These are phyloP conservation scores for Backusella westeae DNA, from an alignment of 192 early-diverging fungal species.

Conservation along the genomic window DNA sequence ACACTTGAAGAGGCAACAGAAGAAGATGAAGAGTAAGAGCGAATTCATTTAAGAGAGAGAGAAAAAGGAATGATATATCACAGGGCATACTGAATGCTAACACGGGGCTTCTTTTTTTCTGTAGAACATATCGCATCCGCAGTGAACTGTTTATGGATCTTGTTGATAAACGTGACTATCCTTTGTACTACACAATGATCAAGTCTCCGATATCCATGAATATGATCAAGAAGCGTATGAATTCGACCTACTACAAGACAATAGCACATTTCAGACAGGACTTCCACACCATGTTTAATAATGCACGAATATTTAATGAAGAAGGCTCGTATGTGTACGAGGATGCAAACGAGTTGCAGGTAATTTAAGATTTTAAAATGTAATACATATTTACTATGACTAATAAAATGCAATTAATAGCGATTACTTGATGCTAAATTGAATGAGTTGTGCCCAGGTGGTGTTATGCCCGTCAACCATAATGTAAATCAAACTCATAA, in stretches of 20 bases:
- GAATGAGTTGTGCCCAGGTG: background rate
- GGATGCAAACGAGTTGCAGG: conserved; percentile 72
- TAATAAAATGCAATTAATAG: conserved; percentile 2
- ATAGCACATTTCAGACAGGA: conserved; percentile 73
- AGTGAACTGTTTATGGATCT: conserved; percentile 78
- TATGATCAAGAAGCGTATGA: conserved; percentile 77
- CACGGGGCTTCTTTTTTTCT: conserved; percentile 3
- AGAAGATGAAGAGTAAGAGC: conserved; percentile 42
- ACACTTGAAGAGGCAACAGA: conserved; percentile 57
- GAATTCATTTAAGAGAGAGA: background rate
- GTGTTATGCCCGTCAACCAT: background rate
- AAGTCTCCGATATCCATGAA: conserved; percentile 85
- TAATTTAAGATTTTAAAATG: conserved; percentile 16
- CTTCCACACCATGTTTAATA: conserved; percentile 88
- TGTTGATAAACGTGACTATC: conserved; percentile 71
- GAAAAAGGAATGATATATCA: conserved; percentile 1
- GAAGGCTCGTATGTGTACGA: conserved; percentile 85
- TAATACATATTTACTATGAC: background rate
- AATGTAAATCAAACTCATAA: background rate
- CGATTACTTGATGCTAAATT: conserved; percentile 14
- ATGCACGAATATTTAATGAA: conserved; percentile 90
- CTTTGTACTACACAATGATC: conserved; percentile 91
- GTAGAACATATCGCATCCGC: conserved; percentile 52
- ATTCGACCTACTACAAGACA: conserved; percentile 64
- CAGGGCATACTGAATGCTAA: background rate